These are phyloP conservation scores for Cladophialophora immunda DNA, from an alignment of 2,329 filamentous ascomycete species.

Conservation along the genomic window DNA sequence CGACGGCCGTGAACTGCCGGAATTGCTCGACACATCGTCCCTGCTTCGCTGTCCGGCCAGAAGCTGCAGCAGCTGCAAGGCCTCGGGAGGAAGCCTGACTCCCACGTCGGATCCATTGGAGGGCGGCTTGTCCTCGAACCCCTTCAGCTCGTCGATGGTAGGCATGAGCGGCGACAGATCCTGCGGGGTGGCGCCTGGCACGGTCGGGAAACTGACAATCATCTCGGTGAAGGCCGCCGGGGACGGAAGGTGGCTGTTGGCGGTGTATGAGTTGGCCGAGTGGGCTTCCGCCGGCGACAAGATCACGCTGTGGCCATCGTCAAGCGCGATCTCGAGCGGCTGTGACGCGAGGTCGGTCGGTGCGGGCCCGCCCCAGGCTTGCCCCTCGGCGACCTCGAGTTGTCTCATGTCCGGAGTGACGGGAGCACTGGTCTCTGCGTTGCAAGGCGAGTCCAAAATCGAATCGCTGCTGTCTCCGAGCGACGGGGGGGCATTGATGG, in stretches of 20 bases:
- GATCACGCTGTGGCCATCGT: slow-evolving; percentile 46
- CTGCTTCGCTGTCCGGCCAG: slow-evolving; percentile 65
- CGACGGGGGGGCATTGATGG: slow-evolving; percentile 82
- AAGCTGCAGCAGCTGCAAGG: slow-evolving; percentile 80
- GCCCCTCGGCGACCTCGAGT: slow-evolving; percentile 30
- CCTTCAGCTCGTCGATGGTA: slow-evolving; percentile 33
- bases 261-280: slow-evolving; percentile 28
- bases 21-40: slow-evolving; percentile 51
- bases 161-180: slow-evolving; percentile 40
- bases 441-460: slow-evolving; percentile 83
- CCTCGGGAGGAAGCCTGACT: slow-evolving; percentile 78
- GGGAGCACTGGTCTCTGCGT: slow-evolving; percentile 71
- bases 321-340: slow-evolving; percentile 45
- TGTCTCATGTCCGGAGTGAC: slow-evolving; percentile 76
- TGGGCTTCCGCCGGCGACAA: slow-evolving; percentile 39
- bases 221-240: slow-evolving; percentile 68
- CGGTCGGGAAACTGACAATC: slow-evolving; percentile 51
- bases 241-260: slow-evolving; percentile 28
- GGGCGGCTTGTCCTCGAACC: slow-evolving; percentile 24
- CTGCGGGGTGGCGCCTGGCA: slow-evolving; percentile 45
- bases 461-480: slow-evolving; percentile 82
- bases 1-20: slow-evolving; percentile 36
- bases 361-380: slow-evolving; percentile 35
- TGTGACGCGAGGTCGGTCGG: slow-evolving; percentile 18
- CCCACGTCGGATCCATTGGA: slow-evolving; percentile 55